A percentile compares a stretch with the other conserved stretches of the same genome.
Evolutionary conservation across 495 filamentous ascomycete species (phyloP).

Genomic region (Ramalina peruviana): DNA sequence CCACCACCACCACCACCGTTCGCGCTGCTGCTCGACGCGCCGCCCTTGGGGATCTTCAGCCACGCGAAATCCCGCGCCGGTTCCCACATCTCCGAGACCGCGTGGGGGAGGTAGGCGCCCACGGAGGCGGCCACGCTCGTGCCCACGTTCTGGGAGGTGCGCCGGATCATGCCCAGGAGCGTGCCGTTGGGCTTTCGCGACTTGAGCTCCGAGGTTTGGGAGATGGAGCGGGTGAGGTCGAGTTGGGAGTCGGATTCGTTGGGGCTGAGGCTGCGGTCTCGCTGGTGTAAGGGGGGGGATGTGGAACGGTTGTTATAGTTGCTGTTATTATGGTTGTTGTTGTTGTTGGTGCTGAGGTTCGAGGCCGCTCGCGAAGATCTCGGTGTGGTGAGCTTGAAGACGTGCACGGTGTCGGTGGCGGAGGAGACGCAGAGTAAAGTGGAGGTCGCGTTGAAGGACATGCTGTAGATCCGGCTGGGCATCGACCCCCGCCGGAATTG

Average conservation of each 20-base stretch:
- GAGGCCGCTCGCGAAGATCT: constrained; percentile 12
- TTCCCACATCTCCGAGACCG: constrained; percentile 96
- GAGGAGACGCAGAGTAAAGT: constrained; percentile 92
- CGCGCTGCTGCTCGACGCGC: constrained; percentile 18
- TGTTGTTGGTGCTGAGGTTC: background rate
- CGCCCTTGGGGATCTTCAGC: constrained; percentile 72
- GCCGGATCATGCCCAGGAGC: constrained; percentile 78
- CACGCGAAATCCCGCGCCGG: constrained; percentile 90
- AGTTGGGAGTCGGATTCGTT: constrained; percentile 25
- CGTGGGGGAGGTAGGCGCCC: constrained; percentile 78
- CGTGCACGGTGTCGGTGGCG: constrained; percentile 91
- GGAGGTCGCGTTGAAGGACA: constrained; percentile 96
- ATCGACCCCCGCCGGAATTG: constrained; percentile 93
- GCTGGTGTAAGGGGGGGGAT: constrained; percentile 18
- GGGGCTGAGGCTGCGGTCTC: constrained; percentile 27
- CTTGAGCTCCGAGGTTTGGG: constrained; percentile 21
- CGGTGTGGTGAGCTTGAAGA: constrained; percentile 61
- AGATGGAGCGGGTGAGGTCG: constrained; percentile 17
- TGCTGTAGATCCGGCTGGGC: constrained; percentile 88
- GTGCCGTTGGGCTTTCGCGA: constrained; percentile 45
- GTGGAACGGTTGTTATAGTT: constrained; percentile 16
- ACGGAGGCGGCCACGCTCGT: constrained; percentile 77
- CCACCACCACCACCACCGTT: constrained; percentile 6
- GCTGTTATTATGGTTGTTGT: background rate
- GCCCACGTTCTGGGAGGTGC: constrained; percentile 93